A percentile compares a stretch with the other conserved stretches of the same genome.
These are phyloP conservation scores for Cucurbita argyrosperma DNA, from an alignment of 306 rosid genomes.

Conservation along the genomic window DNA sequence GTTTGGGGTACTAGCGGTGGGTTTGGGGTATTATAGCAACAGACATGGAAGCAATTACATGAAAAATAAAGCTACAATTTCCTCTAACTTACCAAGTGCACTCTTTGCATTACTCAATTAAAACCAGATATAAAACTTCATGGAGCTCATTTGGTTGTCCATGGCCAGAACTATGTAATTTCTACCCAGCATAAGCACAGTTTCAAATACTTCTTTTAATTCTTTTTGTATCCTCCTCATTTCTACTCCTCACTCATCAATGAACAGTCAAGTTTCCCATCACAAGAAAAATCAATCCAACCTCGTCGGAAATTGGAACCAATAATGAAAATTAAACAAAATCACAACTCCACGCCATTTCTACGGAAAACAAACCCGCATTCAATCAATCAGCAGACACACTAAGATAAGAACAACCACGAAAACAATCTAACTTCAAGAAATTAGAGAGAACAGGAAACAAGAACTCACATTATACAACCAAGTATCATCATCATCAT, in stretches of 20 bases:
- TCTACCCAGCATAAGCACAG: background rate
- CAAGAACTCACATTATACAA: conserved; percentile 41
- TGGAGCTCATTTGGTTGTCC: background rate
- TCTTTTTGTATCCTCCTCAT: no score
- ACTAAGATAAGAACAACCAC: background rate
- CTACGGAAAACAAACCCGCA: background rate
- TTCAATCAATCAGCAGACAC: background rate
- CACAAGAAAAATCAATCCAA: background rate
- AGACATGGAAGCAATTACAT: background rate
- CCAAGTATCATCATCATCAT: conserved; percentile 10
- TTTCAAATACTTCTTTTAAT: background rate
- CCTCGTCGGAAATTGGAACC: background rate
- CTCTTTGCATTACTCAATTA: background rate
- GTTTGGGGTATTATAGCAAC: background rate
- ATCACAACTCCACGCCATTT: background rate
- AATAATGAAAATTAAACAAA: background rate
- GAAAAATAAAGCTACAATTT: background rate
- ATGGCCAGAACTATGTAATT: background rate
- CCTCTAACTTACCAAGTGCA: background rate
- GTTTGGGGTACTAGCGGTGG: no score
- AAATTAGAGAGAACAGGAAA: no score
- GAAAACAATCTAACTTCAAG: background rate
- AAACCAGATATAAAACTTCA: background rate
- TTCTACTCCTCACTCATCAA: background rate
- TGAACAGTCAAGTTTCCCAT: background rate